Percentiles rank a stretch among this genome's conserved stretches.
Evolutionary conservation across 305 asterid species (phyloP).

Genomic region (Fraxinus sp.): DNA sequence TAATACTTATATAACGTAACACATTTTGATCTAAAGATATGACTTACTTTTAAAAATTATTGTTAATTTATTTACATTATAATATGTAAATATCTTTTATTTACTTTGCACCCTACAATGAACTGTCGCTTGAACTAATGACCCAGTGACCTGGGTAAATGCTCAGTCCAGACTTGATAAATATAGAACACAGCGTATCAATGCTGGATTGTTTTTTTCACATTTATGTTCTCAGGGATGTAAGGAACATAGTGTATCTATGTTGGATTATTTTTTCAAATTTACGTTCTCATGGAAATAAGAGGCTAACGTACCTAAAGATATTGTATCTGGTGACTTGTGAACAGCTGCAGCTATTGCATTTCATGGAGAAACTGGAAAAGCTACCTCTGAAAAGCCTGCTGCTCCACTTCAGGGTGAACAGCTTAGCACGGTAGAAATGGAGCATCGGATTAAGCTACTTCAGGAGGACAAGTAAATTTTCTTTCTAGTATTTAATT

Average conservation of each 20-base stretch:
- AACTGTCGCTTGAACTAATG: background rate
- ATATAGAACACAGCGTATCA: background rate
- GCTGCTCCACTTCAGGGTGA: constrained; percentile 49
- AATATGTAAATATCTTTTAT: background rate
- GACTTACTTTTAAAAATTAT: background rate
- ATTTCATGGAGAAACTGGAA: constrained; percentile 53
- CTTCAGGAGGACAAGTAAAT: constrained; percentile 78
- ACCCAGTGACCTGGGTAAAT: background rate
- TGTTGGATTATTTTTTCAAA: constrained; percentile 9
- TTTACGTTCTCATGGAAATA: constrained; percentile 19
- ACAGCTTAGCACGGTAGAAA: constrained; percentile 75
- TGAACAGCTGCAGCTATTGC: constrained; percentile 76
- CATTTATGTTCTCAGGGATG: background rate
- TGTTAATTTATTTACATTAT: background rate
- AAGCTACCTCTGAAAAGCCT: constrained; percentile 38
- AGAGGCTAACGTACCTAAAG: constrained; percentile 23
- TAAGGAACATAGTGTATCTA: background rate
- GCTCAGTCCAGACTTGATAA: background rate
- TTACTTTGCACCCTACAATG: background rate
- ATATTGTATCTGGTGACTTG: constrained; percentile 19
- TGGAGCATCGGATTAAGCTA: constrained; percentile 74
- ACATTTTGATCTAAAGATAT: background rate
- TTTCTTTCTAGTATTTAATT: constrained; percentile 17
- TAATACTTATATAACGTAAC: background rate
- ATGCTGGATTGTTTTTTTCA: background rate